phyloP scores from a whole-genome alignment of 768 basidiomycete genomes.

The Boletellus ananas region DNA sequence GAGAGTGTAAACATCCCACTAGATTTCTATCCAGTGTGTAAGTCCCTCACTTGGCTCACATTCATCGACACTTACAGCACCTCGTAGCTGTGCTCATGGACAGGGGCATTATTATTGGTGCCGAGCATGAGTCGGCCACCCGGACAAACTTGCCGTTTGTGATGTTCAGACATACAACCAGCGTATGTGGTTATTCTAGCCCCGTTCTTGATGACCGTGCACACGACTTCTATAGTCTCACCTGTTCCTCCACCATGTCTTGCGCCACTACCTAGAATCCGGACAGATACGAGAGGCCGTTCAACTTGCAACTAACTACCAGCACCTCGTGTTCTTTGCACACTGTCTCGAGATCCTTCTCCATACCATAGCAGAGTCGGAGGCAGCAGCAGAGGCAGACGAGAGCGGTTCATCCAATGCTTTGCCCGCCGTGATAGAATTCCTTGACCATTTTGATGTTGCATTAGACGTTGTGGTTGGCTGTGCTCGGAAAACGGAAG shows the following conservation, averaged over 20 bases:
- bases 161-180: conserved; percentile 88
- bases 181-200: conserved; percentile 46
- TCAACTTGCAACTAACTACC: conserved; percentile 80
- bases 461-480: conserved; percentile 91
- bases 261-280: conserved; percentile 75
- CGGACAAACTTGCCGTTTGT: conserved; percentile 79
- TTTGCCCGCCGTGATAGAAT: conserved; percentile 73
- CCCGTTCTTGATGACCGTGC: conserved; percentile 1
- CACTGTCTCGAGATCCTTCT: conserved; percentile 94
- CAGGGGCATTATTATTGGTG: conserved; percentile 97
- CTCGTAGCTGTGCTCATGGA: conserved; percentile 91
- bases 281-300: conserved; percentile 71
- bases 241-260: conserved; percentile 88
- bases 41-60: conserved; percentile 18
- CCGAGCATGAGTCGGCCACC: conserved; percentile 81
- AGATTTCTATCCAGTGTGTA: conserved; percentile 95
- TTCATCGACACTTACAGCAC: conserved; percentile 1
- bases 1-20: conserved; percentile 91
- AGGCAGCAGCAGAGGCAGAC: conserved; percentile 42
- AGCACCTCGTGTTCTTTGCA: conserved; percentile 85
- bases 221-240: conserved; percentile 59
- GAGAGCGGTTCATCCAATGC: conserved; percentile 29
- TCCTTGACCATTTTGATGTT: conserved; percentile 91
- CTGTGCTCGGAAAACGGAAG: conserved; percentile 95
- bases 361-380: conserved; percentile 89